These are phyloP conservation scores for Rhizoctonia solani DNA, from an alignment of 1,284 basidiomycete genomes.

Conservation along the genomic window DNA sequence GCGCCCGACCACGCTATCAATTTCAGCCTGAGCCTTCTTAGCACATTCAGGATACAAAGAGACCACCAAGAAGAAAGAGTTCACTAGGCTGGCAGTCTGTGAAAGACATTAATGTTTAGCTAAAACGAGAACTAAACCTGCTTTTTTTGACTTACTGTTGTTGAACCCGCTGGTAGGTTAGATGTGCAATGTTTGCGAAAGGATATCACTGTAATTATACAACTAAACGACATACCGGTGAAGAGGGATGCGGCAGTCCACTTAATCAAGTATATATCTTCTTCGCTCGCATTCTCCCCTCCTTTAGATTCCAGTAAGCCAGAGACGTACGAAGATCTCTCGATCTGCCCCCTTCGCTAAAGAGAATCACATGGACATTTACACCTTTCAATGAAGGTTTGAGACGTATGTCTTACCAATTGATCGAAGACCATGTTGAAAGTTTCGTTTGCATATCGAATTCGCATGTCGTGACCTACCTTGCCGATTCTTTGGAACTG, in stretches of 20 bases:
- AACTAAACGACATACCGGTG: background rate
- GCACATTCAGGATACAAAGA: constrained; percentile 33
- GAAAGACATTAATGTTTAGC: background rate
- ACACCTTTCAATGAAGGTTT: too few species aligned
- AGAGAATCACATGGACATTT: background rate
- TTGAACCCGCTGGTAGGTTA: background rate
- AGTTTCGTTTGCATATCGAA: background rate
- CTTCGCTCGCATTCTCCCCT: constrained; percentile 1
- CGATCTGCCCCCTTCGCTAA: background rate
- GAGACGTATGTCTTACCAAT: background rate
- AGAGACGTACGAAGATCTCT: constrained; percentile 18
- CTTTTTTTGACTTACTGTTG: too few species aligned
- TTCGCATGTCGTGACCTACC: background rate
- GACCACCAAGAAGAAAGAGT: background rate
- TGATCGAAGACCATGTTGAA: constrained; percentile 5
- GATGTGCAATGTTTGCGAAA: too few species aligned
- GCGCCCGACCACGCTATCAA: constrained; percentile 34
- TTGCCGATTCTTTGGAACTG: background rate
- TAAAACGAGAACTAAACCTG: too few species aligned
- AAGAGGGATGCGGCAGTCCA: constrained; percentile 11
- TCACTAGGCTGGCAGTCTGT: background rate
- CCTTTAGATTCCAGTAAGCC: constrained; percentile 9
- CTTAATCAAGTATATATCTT: constrained; percentile 18
- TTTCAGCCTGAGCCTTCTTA: constrained; percentile 37
- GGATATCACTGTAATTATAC: too few species aligned